These are phyloP conservation scores for Evernia prunastri DNA, from an alignment of 495 filamentous ascomycete species.

Conservation along the genomic window DNA sequence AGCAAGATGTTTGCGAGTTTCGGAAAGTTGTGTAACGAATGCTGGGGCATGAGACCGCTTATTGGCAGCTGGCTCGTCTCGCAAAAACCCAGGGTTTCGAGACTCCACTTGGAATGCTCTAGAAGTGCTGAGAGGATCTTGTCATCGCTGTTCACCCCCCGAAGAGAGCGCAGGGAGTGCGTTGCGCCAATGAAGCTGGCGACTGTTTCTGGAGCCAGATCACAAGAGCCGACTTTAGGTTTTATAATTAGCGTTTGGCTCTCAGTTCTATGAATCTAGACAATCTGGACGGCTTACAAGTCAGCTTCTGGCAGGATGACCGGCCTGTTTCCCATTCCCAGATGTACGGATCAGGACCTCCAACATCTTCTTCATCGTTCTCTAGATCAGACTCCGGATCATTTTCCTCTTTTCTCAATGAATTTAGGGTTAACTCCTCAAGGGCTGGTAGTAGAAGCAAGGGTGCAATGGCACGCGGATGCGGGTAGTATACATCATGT, in stretches of 20 bases:
- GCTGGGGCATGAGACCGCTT: background rate
- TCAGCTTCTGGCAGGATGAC: background rate
- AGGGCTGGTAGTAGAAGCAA: background rate
- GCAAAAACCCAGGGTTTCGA: background rate
- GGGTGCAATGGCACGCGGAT: background rate
- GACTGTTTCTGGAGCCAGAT: background rate
- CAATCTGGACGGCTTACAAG: background rate
- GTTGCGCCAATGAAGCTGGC: background rate
- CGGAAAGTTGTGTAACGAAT: background rate
- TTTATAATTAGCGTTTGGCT: background rate
- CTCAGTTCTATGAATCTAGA: background rate
- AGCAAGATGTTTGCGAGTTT: background rate
- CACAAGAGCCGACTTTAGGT: background rate
- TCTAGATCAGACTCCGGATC: background rate
- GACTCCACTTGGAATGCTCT: background rate
- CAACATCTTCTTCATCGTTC: background rate
- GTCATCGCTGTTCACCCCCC: background rate
- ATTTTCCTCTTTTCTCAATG: background rate
- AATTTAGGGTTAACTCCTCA: background rate
- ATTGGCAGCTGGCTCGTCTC: background rate
- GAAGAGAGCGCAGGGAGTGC: background rate
- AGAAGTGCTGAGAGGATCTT: background rate
- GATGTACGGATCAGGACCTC: background rate
- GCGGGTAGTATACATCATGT: background rate
- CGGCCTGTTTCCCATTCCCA: background rate